Percentiles rank a stretch among this genome's conserved stretches.
phyloP scores from a whole-genome alignment of 257 asterid species.

The Petunia secreta region DNA sequence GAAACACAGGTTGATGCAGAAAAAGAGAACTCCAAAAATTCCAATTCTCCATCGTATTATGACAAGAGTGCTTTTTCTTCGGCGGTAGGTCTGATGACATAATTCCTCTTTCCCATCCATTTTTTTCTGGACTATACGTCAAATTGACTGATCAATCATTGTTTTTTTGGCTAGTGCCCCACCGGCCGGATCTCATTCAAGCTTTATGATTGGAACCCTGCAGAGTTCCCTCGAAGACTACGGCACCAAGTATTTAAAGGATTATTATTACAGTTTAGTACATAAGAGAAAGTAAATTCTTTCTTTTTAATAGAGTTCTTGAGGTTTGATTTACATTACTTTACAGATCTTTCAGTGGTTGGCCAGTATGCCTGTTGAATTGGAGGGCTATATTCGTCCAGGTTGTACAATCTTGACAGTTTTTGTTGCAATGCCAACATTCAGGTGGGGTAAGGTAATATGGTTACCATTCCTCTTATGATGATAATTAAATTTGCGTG shows the following conservation, averaged over 20 bases:
- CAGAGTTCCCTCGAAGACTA: conserved; percentile 89
- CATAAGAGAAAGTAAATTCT: conserved; percentile 36
- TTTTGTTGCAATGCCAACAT: conserved; percentile 75
- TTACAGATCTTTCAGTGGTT: conserved; percentile 85
- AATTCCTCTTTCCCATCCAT: conserved; percentile 25
- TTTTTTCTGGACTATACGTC: conserved; percentile 25
- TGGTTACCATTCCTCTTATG: conserved; percentile 18
- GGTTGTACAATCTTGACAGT: conserved; percentile 91
- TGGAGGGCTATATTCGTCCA: conserved; percentile 95
- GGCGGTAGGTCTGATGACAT: conserved; percentile 46
- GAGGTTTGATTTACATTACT: conserved; percentile 35
- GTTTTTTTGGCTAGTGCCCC: conserved; percentile 61
- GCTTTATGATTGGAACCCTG: conserved; percentile 98
- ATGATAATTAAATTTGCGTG: background rate
- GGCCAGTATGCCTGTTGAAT: conserved; percentile 94
- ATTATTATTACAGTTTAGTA: conserved; percentile 73
- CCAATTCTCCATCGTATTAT: conserved; percentile 51
- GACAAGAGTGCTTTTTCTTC: conserved; percentile 79
- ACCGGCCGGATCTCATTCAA: conserved; percentile 92
- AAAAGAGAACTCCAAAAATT: conserved; percentile 49
- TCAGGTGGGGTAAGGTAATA: conserved; percentile 75
- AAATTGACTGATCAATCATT: conserved; percentile 19
- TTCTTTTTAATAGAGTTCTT: conserved; percentile 30
- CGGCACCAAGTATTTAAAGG: conserved; percentile 87
- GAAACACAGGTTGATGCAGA: conserved; percentile 49